phyloP scores from a whole-genome alignment of 2,329 filamentous ascomycete species.

The Ploettnerulaceae sp. region DNA sequence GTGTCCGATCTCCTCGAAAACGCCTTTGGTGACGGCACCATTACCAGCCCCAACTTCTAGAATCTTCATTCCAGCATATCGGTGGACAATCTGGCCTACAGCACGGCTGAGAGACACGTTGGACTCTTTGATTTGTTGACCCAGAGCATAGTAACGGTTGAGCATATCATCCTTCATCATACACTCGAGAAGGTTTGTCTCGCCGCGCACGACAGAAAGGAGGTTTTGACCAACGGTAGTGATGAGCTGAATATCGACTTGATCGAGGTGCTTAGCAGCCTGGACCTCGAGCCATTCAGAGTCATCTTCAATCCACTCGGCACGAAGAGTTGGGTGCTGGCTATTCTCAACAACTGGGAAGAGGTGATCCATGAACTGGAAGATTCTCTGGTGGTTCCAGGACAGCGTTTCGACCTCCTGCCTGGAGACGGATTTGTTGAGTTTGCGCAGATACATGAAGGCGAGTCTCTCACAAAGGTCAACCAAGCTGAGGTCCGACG shows the following conservation, averaged over 20 bases:
- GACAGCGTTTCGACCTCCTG: constrained; percentile 9
- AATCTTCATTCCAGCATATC: constrained; percentile 30
- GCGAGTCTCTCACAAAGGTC: constrained; percentile 12
- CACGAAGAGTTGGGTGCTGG: constrained; percentile 8
- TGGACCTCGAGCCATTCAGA: constrained; percentile 10
- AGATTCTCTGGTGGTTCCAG: constrained; percentile 14
- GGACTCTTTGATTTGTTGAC: constrained; percentile 11
- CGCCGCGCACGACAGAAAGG: constrained; percentile 1
- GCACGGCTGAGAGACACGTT: constrained; percentile 12
- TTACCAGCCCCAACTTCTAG: constrained; percentile 41
- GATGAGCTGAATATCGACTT: constrained; percentile 9
- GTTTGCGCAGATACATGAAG: constrained; percentile 12
- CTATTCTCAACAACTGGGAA: constrained; percentile 14
- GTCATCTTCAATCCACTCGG: constrained; percentile 11
- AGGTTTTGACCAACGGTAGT: constrained; percentile 8
- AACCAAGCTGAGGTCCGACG: constrained; percentile 8
- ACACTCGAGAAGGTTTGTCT: constrained; percentile 6
- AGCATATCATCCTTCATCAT: constrained; percentile 9
- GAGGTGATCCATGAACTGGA: constrained; percentile 14
- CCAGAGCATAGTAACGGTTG: constrained; percentile 7
- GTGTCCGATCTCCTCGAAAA: constrained; percentile 13
- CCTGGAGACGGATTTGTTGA: constrained; percentile 7
- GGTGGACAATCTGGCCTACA: constrained; percentile 11
- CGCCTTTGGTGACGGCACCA: constrained; percentile 33
- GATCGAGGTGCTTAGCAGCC: constrained; percentile 4